Percentiles rank a stretch among this genome's conserved stretches.
phyloP scores from a whole-genome alignment of 2,329 filamentous ascomycete genomes.

The Lecanoromycetidae sp. region DNA sequence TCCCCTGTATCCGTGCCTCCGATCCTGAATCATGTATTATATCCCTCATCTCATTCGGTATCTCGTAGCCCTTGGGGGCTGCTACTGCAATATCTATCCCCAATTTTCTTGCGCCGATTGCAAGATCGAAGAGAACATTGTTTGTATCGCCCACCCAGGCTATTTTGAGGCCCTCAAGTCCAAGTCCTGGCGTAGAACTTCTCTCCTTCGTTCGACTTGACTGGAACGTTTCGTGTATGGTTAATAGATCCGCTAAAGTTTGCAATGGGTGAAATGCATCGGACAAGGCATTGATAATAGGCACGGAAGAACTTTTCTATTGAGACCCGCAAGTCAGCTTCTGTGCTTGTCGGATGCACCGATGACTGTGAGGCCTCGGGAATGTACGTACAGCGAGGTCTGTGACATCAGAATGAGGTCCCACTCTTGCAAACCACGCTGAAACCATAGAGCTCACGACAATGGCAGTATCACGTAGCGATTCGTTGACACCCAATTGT shows the following conservation, averaged over 20 bases:
- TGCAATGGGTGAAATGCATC: conserved; percentile 90
- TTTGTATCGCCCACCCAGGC: conserved; percentile 89
- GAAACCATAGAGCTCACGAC: conserved; percentile 93
- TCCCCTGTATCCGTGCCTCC: conserved; percentile 48
- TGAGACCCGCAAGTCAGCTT: too few species aligned
- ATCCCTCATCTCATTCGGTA: conserved; percentile 60
- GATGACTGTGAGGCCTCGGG: too few species aligned
- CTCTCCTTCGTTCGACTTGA: conserved; percentile 28
- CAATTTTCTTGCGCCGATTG: conserved; percentile 67
- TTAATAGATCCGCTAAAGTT: conserved; percentile 86
- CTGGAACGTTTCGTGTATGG: conserved; percentile 67
- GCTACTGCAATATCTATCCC: conserved; percentile 75
- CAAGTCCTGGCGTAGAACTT: conserved; percentile 37
- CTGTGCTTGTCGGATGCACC: too few species aligned
- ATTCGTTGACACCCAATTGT: conserved; percentile 91
- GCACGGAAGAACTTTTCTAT: conserved; percentile 60
- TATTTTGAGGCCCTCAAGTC: conserved; percentile 72
- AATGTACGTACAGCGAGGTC: too few species aligned
- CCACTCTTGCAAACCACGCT: conserved; percentile 69
- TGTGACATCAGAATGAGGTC: conserved; percentile 62
- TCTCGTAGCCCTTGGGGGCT: conserved; percentile 71
- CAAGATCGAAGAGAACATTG: conserved; percentile 85
- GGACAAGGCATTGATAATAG: conserved; percentile 77
- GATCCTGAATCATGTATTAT: conserved; percentile 55
- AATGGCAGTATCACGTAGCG: conserved; percentile 77